These are phyloP conservation scores for Blastomyces percursus DNA, from an alignment of 2,329 filamentous ascomycete genomes.

Conservation along the genomic window DNA sequence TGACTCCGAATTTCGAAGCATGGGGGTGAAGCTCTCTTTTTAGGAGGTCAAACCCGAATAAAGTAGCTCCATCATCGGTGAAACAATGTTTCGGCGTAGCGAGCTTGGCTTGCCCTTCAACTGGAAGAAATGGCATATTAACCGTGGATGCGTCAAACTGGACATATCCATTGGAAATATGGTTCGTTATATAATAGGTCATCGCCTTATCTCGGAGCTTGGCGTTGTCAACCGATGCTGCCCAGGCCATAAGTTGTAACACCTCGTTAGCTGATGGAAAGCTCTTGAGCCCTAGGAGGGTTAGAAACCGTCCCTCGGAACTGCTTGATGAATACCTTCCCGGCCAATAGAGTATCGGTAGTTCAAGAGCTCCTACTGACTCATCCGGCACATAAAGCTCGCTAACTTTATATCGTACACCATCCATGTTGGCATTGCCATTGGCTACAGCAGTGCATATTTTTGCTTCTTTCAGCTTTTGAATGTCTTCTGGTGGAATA, in stretches of 20 bases:
- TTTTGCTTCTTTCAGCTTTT: slow-evolving; percentile 61
- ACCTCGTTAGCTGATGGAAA: slow-evolving; percentile 64
- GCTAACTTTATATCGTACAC: slow-evolving; percentile 55
- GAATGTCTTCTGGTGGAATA: slow-evolving; percentile 72
- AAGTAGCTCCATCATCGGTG: slow-evolving; percentile 61
- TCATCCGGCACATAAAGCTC: slow-evolving; percentile 75
- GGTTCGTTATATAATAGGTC: slow-evolving; percentile 71
- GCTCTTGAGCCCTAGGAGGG: slow-evolving; percentile 58
- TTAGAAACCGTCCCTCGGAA: slow-evolving; percentile 64
- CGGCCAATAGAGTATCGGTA: slow-evolving; percentile 77
- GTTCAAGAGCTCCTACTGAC: slow-evolving; percentile 53
- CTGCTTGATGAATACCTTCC: slow-evolving; percentile 56
- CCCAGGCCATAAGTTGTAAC: slow-evolving; percentile 62
- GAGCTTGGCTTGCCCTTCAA: slow-evolving; percentile 54
- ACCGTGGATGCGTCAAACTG: slow-evolving; percentile 49
- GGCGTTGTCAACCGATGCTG: slow-evolving; percentile 41
- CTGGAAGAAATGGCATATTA: slow-evolving; percentile 55
- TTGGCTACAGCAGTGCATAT: slow-evolving; percentile 69
- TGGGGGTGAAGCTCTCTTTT: slow-evolving; percentile 65
- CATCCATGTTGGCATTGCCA: slow-evolving; percentile 44
- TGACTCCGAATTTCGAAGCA: slow-evolving; percentile 76
- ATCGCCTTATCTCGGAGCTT: slow-evolving; percentile 57
- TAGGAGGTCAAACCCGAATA: slow-evolving; percentile 73
- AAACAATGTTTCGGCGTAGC: slow-evolving; percentile 69
- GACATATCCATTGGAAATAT: slow-evolving; percentile 65